These are phyloP conservation scores for Monosporozyma yasuniensis DNA, from an alignment of 805 yeast genomes.

Conservation along the genomic window DNA sequence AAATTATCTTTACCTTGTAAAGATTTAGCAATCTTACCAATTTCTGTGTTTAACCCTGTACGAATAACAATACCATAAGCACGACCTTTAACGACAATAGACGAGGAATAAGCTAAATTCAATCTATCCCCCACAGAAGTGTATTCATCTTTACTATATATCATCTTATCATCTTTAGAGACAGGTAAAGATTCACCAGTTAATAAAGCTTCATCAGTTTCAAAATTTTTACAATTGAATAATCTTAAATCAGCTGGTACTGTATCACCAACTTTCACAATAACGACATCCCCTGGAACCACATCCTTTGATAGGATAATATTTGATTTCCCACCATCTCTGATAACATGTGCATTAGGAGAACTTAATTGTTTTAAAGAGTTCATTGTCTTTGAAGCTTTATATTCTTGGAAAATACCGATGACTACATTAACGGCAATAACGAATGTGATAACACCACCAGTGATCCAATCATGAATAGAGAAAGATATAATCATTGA, in stretches of 20 bases:
- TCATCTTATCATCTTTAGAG: constrained; percentile 44
- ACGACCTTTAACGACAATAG: constrained; percentile 89
- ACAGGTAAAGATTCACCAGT: constrained; percentile 94
- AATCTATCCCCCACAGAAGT: constrained; percentile 59
- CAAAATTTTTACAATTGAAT: constrained; percentile 62
- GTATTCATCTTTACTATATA: constrained; percentile 26
- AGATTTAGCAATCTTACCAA: constrained; percentile 91
- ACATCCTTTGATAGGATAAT: constrained; percentile 71
- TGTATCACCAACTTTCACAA: constrained; percentile 85
- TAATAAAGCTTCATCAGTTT: constrained; percentile 84
- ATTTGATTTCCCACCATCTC: constrained; percentile 58
- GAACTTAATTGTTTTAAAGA: constrained; percentile 90
- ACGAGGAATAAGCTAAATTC: constrained; percentile 89
- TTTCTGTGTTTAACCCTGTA: constrained; percentile 85
- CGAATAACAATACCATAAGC: constrained; percentile 89
- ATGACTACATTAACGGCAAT: constrained; percentile 86
- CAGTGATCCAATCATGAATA: constrained; percentile 92
- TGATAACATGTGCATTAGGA: constrained; percentile 80
- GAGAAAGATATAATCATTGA: constrained; percentile 79
- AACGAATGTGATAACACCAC: constrained; percentile 84
- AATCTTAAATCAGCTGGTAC: constrained; percentile 92
- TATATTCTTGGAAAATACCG: constrained; percentile 91
- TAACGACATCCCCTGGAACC: constrained; percentile 93
- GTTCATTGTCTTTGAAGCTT: constrained; percentile 88
- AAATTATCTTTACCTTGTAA: constrained; percentile 31